Evolutionary conservation across 2,329 filamentous ascomycete genomes (phyloP).

Genomic region (Penicillium sp.): DNA sequence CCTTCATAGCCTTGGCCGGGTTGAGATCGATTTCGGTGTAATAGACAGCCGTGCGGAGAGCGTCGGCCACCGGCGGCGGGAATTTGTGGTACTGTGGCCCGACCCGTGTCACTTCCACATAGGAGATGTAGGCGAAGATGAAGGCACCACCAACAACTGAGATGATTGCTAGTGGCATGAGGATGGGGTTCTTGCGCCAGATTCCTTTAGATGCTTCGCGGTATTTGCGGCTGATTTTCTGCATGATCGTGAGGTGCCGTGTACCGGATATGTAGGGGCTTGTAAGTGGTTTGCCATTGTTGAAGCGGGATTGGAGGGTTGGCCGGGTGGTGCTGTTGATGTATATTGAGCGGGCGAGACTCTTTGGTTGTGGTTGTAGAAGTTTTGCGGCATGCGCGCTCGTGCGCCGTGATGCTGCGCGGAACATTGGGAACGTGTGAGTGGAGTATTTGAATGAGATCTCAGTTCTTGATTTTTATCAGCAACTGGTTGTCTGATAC

Average conservation of each 20-base stretch:
- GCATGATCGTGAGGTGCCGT: constrained; percentile 26
- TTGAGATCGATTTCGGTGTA: constrained; percentile 76
- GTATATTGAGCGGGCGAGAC: constrained; percentile 21
- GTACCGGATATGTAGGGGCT: constrained; percentile 1
- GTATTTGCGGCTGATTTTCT: constrained; percentile 32
- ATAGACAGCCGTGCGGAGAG: constrained; percentile 80
- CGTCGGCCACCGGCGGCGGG: constrained; percentile 46
- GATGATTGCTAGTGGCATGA: constrained; percentile 41
- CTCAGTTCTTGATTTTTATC: background rate
- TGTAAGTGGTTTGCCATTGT: constrained; percentile 1
- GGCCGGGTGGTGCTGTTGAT: constrained; percentile 15
- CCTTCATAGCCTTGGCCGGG: constrained; percentile 72
- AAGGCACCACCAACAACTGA: constrained; percentile 34
- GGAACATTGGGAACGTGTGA: constrained; percentile 21
- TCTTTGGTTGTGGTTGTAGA: constrained; percentile 15
- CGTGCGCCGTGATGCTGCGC: constrained; percentile 27
- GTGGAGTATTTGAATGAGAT: background rate
- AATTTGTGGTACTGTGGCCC: constrained; percentile 43
- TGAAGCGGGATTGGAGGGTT: constrained; percentile 3
- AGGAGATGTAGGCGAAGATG: constrained; percentile 40
- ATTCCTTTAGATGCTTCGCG: constrained; percentile 38
- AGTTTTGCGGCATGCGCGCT: constrained; percentile 22
- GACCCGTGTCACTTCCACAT: constrained; percentile 42
- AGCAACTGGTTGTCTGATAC: background rate
- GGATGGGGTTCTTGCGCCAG: constrained; percentile 43